phyloP scores from a whole-genome alignment of 2,329 filamentous ascomycete species.

The Geosmithia morbida region DNA sequence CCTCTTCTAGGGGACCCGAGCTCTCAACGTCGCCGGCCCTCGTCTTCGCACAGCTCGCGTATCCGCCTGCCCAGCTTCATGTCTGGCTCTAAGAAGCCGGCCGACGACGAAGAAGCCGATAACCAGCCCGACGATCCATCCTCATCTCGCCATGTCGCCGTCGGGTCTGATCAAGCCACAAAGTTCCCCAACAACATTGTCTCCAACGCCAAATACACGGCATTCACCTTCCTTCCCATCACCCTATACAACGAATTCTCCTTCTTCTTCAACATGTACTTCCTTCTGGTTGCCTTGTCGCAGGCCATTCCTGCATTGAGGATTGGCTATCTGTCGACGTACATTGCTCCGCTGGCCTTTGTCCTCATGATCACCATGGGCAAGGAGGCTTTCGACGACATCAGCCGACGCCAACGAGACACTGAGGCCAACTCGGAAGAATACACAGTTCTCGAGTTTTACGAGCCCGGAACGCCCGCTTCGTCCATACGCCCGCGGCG shows the following conservation, averaged over 20 bases:
- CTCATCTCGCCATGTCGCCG: conserved; percentile 58
- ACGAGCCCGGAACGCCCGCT: conserved; percentile 31
- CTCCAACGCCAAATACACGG: conserved; percentile 96
- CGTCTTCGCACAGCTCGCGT: conserved; percentile 23
- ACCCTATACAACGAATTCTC: conserved; percentile 98
- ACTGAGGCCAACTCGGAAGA: conserved; percentile 88
- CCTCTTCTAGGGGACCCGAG: conserved; percentile 46
- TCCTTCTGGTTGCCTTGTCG: conserved; percentile 84
- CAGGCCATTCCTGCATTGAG: conserved; percentile 80
- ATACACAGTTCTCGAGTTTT: conserved; percentile 65
- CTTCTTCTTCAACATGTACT: conserved; percentile 99
- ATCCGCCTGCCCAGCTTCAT: conserved; percentile 57
- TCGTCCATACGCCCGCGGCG: conserved; percentile 21
- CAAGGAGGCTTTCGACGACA: conserved; percentile 92
- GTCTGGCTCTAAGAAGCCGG: conserved; percentile 21
- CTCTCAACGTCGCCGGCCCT: conserved; percentile 13
- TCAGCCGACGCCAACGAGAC: conserved; percentile 72
- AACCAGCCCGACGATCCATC: conserved; percentile 43
- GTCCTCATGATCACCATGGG: conserved; percentile 85
- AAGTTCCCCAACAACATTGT: conserved; percentile 83
- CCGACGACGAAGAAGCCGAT: conserved; percentile 18
- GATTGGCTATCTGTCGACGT: conserved; percentile 90
- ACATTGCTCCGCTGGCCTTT: conserved; percentile 82
- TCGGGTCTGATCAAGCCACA: conserved; percentile 58
- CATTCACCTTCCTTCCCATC: conserved; percentile 82